phyloP scores from a whole-genome alignment of 1,284 basidiomycete species.

The Malassezia furfur region DNA sequence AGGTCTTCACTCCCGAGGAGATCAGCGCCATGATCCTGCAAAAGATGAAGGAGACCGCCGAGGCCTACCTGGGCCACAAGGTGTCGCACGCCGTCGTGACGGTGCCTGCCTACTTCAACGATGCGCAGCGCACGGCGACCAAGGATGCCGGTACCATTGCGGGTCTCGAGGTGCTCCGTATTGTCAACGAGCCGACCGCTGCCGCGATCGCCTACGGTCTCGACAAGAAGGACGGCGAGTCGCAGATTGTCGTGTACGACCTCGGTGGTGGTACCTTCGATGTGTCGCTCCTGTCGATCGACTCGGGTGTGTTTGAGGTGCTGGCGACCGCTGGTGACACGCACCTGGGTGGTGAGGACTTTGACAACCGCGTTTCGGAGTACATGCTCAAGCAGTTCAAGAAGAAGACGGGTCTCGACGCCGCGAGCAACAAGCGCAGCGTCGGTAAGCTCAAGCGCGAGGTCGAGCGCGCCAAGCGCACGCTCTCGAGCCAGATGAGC shows the following conservation, averaged over 20 bases:
- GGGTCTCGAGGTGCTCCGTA: constrained; percentile 87
- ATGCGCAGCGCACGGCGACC: constrained; percentile 96
- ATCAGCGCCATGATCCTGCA: constrained; percentile 84
- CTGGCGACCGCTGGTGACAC: constrained; percentile 97
- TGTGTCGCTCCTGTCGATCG: constrained; percentile 93
- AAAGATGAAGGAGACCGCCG: constrained; percentile 99
- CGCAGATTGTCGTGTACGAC: constrained; percentile 95
- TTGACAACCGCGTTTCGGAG: constrained; percentile 65
- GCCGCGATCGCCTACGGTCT: constrained; percentile 93
- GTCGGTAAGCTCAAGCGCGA: constrained; percentile 96
- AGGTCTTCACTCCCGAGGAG: constrained; percentile 61
- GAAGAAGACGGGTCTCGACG: constrained; percentile 55
- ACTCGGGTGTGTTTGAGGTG: constrained; percentile 91
- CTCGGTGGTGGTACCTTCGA: constrained; percentile 97
- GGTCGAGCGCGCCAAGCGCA: constrained; percentile 97
- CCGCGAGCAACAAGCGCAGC: constrained; percentile 73
- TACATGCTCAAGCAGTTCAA: constrained; percentile 49
- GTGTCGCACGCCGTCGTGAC: constrained; percentile 95
- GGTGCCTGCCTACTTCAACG: constrained; percentile 85
- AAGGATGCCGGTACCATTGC: constrained; percentile 97
- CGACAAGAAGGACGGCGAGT: constrained; percentile 84
- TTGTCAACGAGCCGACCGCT: constrained; percentile 97
- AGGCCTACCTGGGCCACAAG: constrained; percentile 90
- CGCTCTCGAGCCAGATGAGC: constrained; percentile 69
- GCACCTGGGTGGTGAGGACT: constrained; percentile 97